Evolutionary conservation across 129 eudicot genomes (phyloP), one percentile per base, ranked within the genome.

Genomic region (Logfia minima): DNA sequence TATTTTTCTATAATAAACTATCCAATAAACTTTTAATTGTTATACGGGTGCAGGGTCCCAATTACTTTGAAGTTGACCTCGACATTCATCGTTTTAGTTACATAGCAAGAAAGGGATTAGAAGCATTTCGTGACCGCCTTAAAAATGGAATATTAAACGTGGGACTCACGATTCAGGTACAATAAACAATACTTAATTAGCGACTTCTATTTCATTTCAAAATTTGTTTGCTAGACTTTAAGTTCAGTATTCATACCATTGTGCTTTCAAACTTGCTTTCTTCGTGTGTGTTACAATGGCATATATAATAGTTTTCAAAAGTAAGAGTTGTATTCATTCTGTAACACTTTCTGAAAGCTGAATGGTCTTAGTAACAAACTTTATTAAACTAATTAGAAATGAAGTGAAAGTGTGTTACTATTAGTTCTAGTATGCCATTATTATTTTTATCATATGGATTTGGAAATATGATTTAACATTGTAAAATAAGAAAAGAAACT

Each of bases 31-130:
- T 5, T 73, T 66, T 29, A 68, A 56, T 39, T 17, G 41, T 34
- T 37, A 26, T 17, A 18, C 35, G 16, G 72, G n/a, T 80, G 52
- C 82, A 92, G 97, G 97, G 97, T 26, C 84, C 85, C 3, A 87
- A 87, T 55, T 92, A 92, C 84, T 89, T 92, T 79, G 97, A 92
- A 81, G 84, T 92, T 68, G 97, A 92, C 80, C 95, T 92, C 23
- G 97, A 92, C 84, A 87, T 92, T 71, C 96, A 92, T 81, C 90
- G 83, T 55, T 92, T 92, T 77, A 90, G 97, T 88, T 92, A 80
- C 86, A 83, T 92, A 76, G 92, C 96, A 75, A 89, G 97, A 82
- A 92, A 89, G 81, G 97, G 96, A 66, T 79, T 89, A 65, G 96
- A 89, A 66, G 85, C 97, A 70, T 83, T 92, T 56, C 81, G 96